Base-by-base conservation (phyloP, 306 rosid species). In the Mimosa pudica region DNA sequence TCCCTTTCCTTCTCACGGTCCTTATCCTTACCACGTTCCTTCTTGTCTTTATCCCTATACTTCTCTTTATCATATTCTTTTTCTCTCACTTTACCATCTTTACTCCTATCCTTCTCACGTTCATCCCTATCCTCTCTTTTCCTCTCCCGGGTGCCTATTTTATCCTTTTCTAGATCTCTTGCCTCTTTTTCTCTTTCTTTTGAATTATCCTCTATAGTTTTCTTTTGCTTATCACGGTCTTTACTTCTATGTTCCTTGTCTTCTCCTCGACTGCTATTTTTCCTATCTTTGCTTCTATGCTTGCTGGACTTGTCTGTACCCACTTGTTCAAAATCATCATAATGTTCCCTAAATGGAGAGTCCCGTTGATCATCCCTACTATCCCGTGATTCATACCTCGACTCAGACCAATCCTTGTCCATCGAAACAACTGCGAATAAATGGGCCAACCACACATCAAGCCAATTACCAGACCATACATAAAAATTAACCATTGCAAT, bases 121-220 rank as follows among this genome's bases (percentile, higher is more conserved):
- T 89, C 97, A 71, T 90, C 94, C 76, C 91, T 91, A 38, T 91
- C 91, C 13, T 92, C 97, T 79, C 82, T 90, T 86, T 91, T 91
- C 82, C 88, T 89, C 6, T 93, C 97, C 85, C 89, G 82, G 64
- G 84, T 71, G 2, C 64, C 80, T n/a, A 76, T 80, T 71, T 88
- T 86, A 80, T 88, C 89, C 79, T 78, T 91, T 77, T 91, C 97
- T 4, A 42, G 51, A 75, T 85, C 92, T 80, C 77, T 88, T 16
- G 71, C 87, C 62, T 87, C 92, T 83, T 83, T 86, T 55, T 81
- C 90, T 48, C 82, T 82, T 80, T 89, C 93, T 78, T 82, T 87
- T 0, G 60, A 70, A 81, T 47, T 75, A 82, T 89, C 94, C 52
- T 87, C 94, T 2, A 75, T 55, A 62, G 71, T 70, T 84, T 89